Evolutionary conservation across 345 rosid species (phyloP).

Genomic region (Xanthoceras sorbifolium): DNA sequence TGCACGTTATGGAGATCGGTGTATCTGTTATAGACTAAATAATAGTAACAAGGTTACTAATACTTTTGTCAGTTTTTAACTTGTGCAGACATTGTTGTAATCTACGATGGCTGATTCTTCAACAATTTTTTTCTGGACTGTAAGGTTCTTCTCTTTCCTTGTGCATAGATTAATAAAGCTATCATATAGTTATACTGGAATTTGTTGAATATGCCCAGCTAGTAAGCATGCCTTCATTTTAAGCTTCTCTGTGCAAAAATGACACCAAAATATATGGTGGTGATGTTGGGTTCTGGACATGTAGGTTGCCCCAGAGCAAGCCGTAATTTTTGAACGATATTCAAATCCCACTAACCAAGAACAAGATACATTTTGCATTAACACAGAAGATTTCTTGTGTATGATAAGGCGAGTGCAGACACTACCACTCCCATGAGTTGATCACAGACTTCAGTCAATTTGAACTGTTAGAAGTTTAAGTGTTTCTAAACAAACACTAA

Average conservation of each 20-base stretch:
- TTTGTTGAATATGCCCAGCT: not conserved
- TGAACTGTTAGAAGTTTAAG: not conserved
- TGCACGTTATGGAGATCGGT: too few relatives aligned
- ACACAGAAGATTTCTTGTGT: not conserved
- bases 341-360: not conserved
- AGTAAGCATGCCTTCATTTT: not conserved
- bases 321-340: conserved; percentile 4
- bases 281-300: conserved; percentile 4
- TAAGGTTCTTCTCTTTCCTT: conserved; percentile 22
- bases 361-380: not conserved
- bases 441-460: not conserved
- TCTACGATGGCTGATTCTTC: not conserved
- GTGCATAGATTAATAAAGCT: not conserved
- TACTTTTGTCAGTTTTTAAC: conserved; percentile 12
- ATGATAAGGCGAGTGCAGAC: conserved; percentile 21
- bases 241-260: not conserved
- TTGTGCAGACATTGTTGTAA: conserved; percentile 6
- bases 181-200: too few relatives aligned
- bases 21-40: too few relatives aligned
- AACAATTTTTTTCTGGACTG: conserved; percentile 2
- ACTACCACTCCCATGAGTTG: not conserved
- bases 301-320: conserved; percentile 19
- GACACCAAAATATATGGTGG: not conserved
- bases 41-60: not conserved
- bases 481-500: conserved; percentile 4